A percentile compares a stretch with the other conserved stretches of the same genome.
phyloP scores from a whole-genome alignment of 73 alveolate genomes.

The Paramecium pentaurelia region DNA sequence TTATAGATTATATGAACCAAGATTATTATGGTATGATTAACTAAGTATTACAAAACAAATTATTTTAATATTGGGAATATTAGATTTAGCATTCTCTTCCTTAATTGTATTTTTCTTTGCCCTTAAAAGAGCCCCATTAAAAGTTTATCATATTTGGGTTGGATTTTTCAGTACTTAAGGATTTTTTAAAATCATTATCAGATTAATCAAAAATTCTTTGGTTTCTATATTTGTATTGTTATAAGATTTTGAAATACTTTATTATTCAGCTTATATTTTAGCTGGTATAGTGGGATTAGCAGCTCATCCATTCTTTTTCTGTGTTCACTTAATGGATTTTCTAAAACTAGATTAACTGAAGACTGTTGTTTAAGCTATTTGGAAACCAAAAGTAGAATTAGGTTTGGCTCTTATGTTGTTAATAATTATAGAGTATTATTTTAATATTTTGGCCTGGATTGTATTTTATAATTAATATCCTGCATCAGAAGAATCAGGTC shows the following conservation, averaged over 20 bases:
- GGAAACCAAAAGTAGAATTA: constrained; percentile 85
- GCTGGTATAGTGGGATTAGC: constrained; percentile 85
- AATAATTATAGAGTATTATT: constrained; percentile 81
- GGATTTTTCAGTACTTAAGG: constrained; percentile 11
- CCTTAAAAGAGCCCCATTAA: constrained; percentile 62
- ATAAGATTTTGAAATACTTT: constrained; percentile 65
- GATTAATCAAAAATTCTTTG: not conserved
- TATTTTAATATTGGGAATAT: constrained; percentile 15
- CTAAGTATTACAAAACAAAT: constrained; percentile 10
- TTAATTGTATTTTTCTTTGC: constrained; percentile 59
- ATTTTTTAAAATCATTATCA: not conserved
- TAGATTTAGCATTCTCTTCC: constrained; percentile 51
- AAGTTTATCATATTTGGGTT: constrained; percentile 51
- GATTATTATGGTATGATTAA: constrained; percentile 13
- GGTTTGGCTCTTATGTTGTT: constrained; percentile 87
- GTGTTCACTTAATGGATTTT: constrained; percentile 86
- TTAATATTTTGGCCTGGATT: constrained; percentile 80
- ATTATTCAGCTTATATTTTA: constrained; percentile 77
- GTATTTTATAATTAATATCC: constrained; percentile 76
- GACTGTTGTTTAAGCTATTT: constrained; percentile 88
- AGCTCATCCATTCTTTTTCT: constrained; percentile 84
- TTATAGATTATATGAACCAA: constrained; percentile 54
- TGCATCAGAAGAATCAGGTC: not conserved
- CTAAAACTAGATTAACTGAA: constrained; percentile 75
- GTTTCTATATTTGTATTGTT: not conserved